Evolutionary conservation across 192 early-diverging fungal species (phyloP), one percentile per base, ranked within the genome.

Genomic region (Chytriomyces sp.): DNA sequence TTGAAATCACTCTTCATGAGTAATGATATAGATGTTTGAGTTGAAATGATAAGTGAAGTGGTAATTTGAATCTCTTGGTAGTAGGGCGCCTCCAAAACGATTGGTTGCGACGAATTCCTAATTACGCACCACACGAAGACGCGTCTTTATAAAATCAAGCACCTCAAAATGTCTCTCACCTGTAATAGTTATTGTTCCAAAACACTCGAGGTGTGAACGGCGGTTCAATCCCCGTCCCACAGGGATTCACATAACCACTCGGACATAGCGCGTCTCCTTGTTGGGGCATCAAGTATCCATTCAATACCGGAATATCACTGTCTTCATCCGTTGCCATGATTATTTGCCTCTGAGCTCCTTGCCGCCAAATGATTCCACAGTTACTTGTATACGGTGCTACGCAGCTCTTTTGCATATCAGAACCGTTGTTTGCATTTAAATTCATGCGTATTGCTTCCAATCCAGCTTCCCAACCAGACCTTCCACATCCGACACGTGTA

Each of bases 251-350:
- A 57, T 77, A 70, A 17, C 63, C 33, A 36, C 22, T 65, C 6
- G 73, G 64, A 39, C 77, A 78, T 10, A 75, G 61, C 2, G 74
- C 59, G 28, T 61, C 38, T 1, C 59, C 59, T 61, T 61, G 59
- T 7, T 12, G 17, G 32, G 59, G 59, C 59, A 61, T 61, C 59
- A 61, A 25, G 38, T 61, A 61, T 69, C 36, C 41, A 68, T 44
- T 59, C 17, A 33, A 28, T 4, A 38, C 53, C 2, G 79, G 79
- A 31, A 81, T 52, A 55, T 81, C 79, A 22, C 60, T 66, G 58
- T 81, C 79, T 41, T 81, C 79, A 40, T 81, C 79, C 17, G 79
- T 81, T 31, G 70, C 70, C 63, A 81, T 30, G 52, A 81, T 75
- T 38, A 81, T 78, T n/a, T 66, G 64, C 28, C 54, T 54, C 2